Evolutionary conservation across 805 yeast genomes (phyloP).

Genomic region (Cyberlindnera petersonii): DNA sequence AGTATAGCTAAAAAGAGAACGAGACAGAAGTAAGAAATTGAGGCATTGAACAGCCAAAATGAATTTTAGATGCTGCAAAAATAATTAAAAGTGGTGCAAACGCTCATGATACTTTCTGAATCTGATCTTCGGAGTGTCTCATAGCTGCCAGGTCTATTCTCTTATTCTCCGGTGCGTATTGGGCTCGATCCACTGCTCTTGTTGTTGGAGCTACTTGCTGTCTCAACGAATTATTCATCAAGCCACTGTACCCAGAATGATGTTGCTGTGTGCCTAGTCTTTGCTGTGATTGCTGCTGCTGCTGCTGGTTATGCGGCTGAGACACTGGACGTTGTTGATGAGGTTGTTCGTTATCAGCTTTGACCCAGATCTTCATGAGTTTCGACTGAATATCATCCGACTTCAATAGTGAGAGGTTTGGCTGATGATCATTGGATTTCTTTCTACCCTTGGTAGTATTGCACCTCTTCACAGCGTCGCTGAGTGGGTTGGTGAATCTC

Average conservation of each 20-base stretch:
- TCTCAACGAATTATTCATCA: conserved; percentile 11
- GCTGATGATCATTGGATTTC: not conserved
- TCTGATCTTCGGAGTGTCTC: conserved; percentile 22
- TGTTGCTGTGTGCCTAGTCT: conserved; percentile 11
- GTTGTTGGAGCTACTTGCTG: conserved; percentile 33
- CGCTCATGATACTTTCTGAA: conserved; percentile 21
- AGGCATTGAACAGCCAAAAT: no score
- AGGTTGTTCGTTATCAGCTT: conserved; percentile 16
- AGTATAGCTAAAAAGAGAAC: no score
- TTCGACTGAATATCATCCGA: conserved; percentile 20
- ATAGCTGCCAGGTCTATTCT: conserved; percentile 26
- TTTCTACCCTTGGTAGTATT: conserved; percentile 20
- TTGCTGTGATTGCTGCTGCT: conserved; percentile 17
- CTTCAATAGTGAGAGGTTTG: not conserved
- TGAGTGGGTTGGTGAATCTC: conserved; percentile 66
- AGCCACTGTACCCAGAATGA: conserved; percentile 5
- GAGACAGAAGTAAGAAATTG: no score
- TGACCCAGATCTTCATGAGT: conserved; percentile 25
- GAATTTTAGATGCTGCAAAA: no score
- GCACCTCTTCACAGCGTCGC: conserved; percentile 55
- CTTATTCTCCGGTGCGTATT: conserved; percentile 21
- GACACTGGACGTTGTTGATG: conserved; percentile 5
- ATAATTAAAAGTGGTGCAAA: no score
- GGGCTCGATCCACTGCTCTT: conserved; percentile 37
- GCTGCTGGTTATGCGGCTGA: conserved; percentile 5